phyloP scores from a whole-genome alignment of 1,284 basidiomycete species.

The Irpex rosettiformis region DNA sequence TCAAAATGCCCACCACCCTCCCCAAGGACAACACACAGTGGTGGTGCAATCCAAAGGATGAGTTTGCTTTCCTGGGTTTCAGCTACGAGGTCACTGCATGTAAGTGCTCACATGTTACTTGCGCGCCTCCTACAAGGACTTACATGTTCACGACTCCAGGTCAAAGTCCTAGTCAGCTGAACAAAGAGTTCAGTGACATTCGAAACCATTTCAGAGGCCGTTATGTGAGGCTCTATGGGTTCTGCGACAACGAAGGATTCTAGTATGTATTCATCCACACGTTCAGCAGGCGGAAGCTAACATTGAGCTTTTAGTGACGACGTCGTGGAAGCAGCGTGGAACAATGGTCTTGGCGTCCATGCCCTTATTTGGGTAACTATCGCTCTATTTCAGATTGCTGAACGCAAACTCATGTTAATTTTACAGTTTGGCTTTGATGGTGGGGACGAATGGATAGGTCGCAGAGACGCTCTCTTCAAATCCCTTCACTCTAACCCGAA shows the following conservation, averaged over 20 bases:
- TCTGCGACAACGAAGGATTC: slow-evolving; percentile 61
- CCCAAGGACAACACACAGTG: slow-evolving; percentile 45
- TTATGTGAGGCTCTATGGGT: slow-evolving; percentile 71
- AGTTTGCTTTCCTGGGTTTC: slow-evolving; percentile 73
- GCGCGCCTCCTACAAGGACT: background rate
- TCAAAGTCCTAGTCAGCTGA: slow-evolving; percentile 38
- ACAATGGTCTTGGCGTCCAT: slow-evolving; percentile 65
- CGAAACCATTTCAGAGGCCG: slow-evolving; percentile 56
- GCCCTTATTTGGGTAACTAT: slow-evolving; percentile 66
- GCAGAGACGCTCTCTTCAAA: slow-evolving; percentile 52
- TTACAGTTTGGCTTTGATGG: slow-evolving; percentile 65
- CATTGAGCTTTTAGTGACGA: slow-evolving; percentile 45
- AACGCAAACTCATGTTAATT: background rate
- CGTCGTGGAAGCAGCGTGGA: slow-evolving; percentile 70
- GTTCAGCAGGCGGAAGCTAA: background rate
- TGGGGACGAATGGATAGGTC: slow-evolving; percentile 48
- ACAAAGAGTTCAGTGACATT: slow-evolving; percentile 61
- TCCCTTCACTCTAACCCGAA: slow-evolving; percentile 59
- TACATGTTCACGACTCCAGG: slow-evolving; percentile 21
- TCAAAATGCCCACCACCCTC: slow-evolving; percentile 48
- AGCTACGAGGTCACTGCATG: slow-evolving; percentile 60
- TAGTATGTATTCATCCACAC: slow-evolving; percentile 42
- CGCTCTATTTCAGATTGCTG: background rate
- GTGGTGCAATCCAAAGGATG: slow-evolving; percentile 62
- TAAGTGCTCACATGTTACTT: slow-evolving; percentile 13